Conservation (phyloP, 495 filamentous ascomycete species). For the Penicillium paxilli region DNA sequence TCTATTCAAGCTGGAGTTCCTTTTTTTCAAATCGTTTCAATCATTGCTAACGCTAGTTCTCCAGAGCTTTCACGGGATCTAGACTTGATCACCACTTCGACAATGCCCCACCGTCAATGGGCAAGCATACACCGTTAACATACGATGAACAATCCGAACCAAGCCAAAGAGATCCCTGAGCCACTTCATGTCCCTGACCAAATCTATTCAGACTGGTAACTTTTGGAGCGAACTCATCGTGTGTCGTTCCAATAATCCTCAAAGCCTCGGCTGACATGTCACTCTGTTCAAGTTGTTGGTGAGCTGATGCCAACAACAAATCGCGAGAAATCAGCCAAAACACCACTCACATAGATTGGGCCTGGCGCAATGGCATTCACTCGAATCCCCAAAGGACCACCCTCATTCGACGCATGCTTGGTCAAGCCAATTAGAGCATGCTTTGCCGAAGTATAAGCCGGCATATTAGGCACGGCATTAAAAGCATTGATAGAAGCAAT, state of each 20-base stretch:
- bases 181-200: conserved; percentile 30
- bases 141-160: conserved; percentile 29
- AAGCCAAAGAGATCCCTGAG: conserved; percentile 34
- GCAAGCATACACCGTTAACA: conserved; percentile 30
- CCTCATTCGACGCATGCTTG: conserved; percentile 28
- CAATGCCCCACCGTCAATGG: conserved; percentile 23
- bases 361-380: conserved; percentile 27
- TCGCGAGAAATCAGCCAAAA: neutral
- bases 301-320: too few species aligned
- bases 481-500: conserved; percentile 36
- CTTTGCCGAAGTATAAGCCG: conserved; percentile 43
- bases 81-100: conserved; percentile 2
- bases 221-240: neutral
- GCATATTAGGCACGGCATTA: conserved; percentile 21
- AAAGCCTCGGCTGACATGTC: conserved; percentile 22
- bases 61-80: too few species aligned
- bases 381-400: conserved; percentile 13
- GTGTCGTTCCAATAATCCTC: conserved; percentile 1
- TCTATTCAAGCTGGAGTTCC: too few species aligned
- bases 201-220: conserved; percentile 25
- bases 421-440: conserved; percentile 47
- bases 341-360: conserved; percentile 3
- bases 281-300: conserved; percentile 13
- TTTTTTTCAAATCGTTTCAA: too few species aligned
- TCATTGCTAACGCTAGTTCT: too few species aligned